Base-by-base conservation (phyloP, 2,329 filamentous ascomycete species). In the Penicillium sp. region DNA sequence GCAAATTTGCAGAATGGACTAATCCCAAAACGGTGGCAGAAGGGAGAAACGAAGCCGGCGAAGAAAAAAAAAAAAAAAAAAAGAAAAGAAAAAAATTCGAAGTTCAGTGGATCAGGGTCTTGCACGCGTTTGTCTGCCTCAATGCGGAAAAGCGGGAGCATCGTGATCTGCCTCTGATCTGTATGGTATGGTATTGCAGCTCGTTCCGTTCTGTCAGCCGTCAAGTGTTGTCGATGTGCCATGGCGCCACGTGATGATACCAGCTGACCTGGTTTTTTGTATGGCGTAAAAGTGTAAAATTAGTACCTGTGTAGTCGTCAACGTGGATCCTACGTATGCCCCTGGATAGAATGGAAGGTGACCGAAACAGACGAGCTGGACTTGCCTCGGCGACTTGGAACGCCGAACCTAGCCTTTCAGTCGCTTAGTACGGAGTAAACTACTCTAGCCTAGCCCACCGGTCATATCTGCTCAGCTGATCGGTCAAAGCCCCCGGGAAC, bases 201-300 rank as follows among this genome's bases (percentile, higher is more conserved):
- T 16, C 16, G 22, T 47, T 29, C 22, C 9, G 43, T 46, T n/a
- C 26, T 46, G 43, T 46, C 43, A 46, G 43, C 14, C 21, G 13
- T 16, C 9, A 29, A 24, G 4, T 22, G 21, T 19, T 19, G 7
- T 50, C 22, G 14, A 27, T 6, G 19, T 31, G 45, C 26, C 24
- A 31, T 67, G 59, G 63, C 63, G 62, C 68, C 69, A 71, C 69
- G 69, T 71, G 68, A 70, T 68, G 63, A 56, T 47, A 57, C 57
- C 65, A 68, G 63, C 62, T 55, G 51, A 54, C 29, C 24, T 54
- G 49, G 4, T n/a, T 8, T 29, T 31, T 14, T 41, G 10, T 41
- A 16, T 39, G 19, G 19, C 10, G n/a, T 43, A 21, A 43, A 43
- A 43, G 8, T 44, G 21, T 39, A 22, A 26, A 29, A 53, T 39